A percentile compares a stretch with the other conserved stretches of the same genome.
Conservation (phyloP, 192 early-diverging fungal genomes). For the Rhizoclosmatium globosum region DNA sequence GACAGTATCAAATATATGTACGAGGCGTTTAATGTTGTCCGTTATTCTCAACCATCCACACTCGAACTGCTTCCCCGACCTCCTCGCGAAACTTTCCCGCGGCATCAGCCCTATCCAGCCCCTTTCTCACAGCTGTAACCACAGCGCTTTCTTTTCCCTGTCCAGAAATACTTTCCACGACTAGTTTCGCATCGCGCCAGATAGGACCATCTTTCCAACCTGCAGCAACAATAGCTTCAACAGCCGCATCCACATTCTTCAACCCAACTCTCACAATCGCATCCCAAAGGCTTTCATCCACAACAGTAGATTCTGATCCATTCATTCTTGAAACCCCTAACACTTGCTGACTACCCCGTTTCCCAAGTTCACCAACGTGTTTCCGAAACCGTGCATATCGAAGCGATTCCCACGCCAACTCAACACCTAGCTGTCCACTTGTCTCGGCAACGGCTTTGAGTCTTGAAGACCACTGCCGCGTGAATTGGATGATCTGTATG, state of each 20-base stretch:
- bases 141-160: conserved; percentile 9
- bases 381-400: background rate
- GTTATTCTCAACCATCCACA: background rate
- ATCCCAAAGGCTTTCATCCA: conserved; percentile 5
- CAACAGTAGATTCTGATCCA: background rate
- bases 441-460: background rate
- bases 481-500: no score
- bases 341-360: background rate
- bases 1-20: background rate
- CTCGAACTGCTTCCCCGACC: background rate
- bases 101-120: background rate
- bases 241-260: background rate
- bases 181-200: conserved; percentile 4
- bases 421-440: background rate
- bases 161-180: background rate
- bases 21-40: background rate
- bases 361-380: background rate
- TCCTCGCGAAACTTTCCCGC: conserved; percentile 1
- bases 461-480: background rate
- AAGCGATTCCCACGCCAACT: background rate
- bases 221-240: conserved; percentile 5
- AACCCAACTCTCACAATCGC: background rate
- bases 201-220: background rate
- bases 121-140: background rate
- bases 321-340: background rate